These are phyloP conservation scores for Sordariomycetes sp. DNA, from an alignment of 2,329 filamentous ascomycete genomes.

Conservation along the genomic window DNA sequence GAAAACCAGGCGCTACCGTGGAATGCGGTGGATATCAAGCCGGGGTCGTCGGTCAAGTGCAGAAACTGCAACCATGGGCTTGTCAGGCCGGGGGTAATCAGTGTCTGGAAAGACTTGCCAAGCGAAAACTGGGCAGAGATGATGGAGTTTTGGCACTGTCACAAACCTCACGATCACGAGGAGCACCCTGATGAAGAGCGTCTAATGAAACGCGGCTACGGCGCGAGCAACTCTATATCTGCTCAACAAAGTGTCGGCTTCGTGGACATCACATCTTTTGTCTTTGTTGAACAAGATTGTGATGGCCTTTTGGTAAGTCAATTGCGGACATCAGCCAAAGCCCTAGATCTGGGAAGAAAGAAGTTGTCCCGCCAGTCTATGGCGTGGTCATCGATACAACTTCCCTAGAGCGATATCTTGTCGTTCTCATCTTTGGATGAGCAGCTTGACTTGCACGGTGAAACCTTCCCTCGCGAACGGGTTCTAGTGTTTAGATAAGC, in stretches of 20 bases:
- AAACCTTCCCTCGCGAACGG: slow-evolving; percentile 32
- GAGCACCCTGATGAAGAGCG: slow-evolving; percentile 29
- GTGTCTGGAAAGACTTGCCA: slow-evolving; percentile 81
- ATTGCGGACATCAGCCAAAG: slow-evolving; percentile 4
- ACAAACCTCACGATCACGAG: slow-evolving; percentile 67
- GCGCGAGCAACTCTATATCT: slow-evolving; percentile 66
- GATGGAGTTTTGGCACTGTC: slow-evolving; percentile 99
- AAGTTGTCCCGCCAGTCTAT: slow-evolving; percentile 49
- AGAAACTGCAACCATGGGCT: slow-evolving; percentile 27
- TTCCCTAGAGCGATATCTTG: slow-evolving; percentile 46
- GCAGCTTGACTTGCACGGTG: slow-evolving; percentile 10
- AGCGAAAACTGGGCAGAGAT: slow-evolving; percentile 99
- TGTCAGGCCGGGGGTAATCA: slow-evolving; percentile 27
- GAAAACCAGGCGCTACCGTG: slow-evolving; percentile 40
- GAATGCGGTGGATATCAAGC: slow-evolving; percentile 40
- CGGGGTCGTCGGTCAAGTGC: slow-evolving; percentile 31
- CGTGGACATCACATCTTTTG: slow-evolving; percentile 70
- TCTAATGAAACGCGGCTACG: slow-evolving; percentile 64
- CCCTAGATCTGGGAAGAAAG: slow-evolving; percentile 33
- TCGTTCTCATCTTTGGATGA: slow-evolving; percentile 13
- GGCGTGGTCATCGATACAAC: slow-evolving; percentile 60
- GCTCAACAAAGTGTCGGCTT: slow-evolving; percentile 62
- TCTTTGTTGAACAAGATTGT: slow-evolving; percentile 63
- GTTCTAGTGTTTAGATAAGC: slow-evolving; percentile 21
- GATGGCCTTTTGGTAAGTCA: slow-evolving; percentile 25